A percentile compares a stretch with the other conserved stretches of the same genome.
These are phyloP conservation scores for Seiridium unicorne DNA, from an alignment of 2,329 filamentous ascomycete species.

Conservation along the genomic window DNA sequence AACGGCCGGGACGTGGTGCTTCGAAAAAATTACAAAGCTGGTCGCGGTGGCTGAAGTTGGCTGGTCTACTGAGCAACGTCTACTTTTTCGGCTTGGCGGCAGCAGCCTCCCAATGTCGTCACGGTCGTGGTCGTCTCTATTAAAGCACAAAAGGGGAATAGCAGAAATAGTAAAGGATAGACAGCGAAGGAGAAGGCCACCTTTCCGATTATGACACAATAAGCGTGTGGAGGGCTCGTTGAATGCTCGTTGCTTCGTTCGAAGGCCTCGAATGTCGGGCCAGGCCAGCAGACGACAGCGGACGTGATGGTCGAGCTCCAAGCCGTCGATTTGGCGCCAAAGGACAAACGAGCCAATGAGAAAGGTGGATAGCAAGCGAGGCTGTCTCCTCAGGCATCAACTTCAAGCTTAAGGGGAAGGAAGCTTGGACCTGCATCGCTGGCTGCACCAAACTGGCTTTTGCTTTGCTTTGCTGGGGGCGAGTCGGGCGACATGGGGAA, in stretches of 20 bases:
- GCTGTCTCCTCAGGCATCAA: slow-evolving; percentile 7
- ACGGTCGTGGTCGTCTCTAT: not conserved
- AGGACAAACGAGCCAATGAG: not conserved
- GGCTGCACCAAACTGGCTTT: not conserved
- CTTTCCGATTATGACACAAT: not conserved
- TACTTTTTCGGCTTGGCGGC: not conserved
- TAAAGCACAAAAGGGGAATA: not conserved
- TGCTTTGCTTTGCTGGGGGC: not conserved
- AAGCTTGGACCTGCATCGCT: slow-evolving; percentile 6
- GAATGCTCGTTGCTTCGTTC: not conserved
- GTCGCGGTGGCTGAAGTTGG: slow-evolving; percentile 3
- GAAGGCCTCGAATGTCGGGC: not conserved
- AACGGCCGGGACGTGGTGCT: not conserved
- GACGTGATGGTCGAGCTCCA: slow-evolving; percentile 3
- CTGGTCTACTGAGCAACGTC: not conserved
- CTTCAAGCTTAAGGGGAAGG: not conserved
- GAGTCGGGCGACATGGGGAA: not conserved
- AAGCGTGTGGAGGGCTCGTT: not conserved
- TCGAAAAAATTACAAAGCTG: not conserved
- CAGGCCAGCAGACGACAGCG: not conserved
- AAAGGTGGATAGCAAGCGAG: not conserved
- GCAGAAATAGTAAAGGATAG: slow-evolving; percentile 3
- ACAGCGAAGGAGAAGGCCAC: slow-evolving; percentile 4
- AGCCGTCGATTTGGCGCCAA: slow-evolving; percentile 1
- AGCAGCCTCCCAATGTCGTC: not conserved